phyloP scores from a whole-genome alignment of 208 protist genomes.

The Naegleria lovaniensis region DNA sequence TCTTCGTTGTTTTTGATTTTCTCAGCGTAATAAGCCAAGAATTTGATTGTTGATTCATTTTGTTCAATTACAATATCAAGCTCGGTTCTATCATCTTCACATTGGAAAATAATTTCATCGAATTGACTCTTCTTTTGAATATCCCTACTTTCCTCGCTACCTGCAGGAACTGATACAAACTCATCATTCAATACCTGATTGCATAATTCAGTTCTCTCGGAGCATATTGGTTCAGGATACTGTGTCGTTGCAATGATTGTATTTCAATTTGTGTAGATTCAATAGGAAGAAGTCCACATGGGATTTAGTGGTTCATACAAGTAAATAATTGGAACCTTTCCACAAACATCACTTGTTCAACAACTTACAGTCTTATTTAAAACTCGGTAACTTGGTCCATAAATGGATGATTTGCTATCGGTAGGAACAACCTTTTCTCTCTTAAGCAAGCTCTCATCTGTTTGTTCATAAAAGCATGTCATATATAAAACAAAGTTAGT shows the following conservation, averaged over 20 bases:
- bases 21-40: conserved; percentile 50
- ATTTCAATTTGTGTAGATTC: no score
- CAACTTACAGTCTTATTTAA: not conserved
- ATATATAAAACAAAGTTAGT: conserved; percentile 2
- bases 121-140: not conserved
- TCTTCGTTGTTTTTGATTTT: conserved; percentile 37
- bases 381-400: not conserved
- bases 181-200: conserved; percentile 20
- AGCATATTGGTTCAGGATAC: not conserved
- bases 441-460: not conserved
- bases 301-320: no score
- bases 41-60: conserved; percentile 53
- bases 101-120: conserved; percentile 30
- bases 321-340: not conserved
- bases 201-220: not conserved
- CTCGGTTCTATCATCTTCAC: conserved; percentile 37
- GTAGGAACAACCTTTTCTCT: not conserved
- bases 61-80: conserved; percentile 61
- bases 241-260: not conserved
- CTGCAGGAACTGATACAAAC: not conserved
- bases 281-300: no score
- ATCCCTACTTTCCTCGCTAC: conserved; percentile 13
- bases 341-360: no score
- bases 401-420: not conserved
- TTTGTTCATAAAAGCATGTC: not conserved